Base-by-base conservation (phyloP, 208 protist genomes). In the Endotrypanum monterogeii region DNA sequence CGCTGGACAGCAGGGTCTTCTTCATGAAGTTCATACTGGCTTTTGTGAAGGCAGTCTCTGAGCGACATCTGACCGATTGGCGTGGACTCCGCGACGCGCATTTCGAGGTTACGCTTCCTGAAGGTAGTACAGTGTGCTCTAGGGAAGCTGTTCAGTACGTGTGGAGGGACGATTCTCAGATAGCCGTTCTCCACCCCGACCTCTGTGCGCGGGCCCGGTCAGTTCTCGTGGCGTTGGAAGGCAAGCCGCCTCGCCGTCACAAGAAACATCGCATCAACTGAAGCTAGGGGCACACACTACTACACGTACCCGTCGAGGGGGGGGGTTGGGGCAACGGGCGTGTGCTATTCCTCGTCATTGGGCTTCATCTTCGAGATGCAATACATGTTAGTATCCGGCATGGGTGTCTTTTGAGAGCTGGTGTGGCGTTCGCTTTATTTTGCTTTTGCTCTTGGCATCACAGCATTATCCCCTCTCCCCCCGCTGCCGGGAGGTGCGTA, bases 191-290 rank as follows among this genome's bases (percentile, higher is more conserved):
- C 18, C 58, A 12, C 12, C 85, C 77, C 2, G 86, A 89, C 50
- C 2, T 90, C n/a, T 95, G 90, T 68, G 79, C 77, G 65, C 58
- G 73, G 14, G 82, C 84, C 1, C 65, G 77, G 63, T 61, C 69
- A 37, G 79, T 93, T 28, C 68, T 92, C 16, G 76, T 80, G 8
- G 89, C 85, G 41, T 65, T 91, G 1, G 89, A 92, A 48, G 90
- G 90, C 2, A 80, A 79, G 46, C 77, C 80, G 7, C 88, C 86
- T 6, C 74, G 79, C 4, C 62, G 30, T 1, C 79, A 80, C 70
- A 93, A 89, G 67, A 95, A 95, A 72, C 81, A 83, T 60, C 88
- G 90, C 39, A 82, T 88, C 56, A 95, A 95, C 74, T 95, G 71
- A 86, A 62, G 8, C 23, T 11, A 37, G 23, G 16, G 25, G 0